These are phyloP conservation scores for Cutaneotrichosporon mucoides DNA, from an alignment of 1,284 basidiomycete genomes.

Conservation along the genomic window DNA sequence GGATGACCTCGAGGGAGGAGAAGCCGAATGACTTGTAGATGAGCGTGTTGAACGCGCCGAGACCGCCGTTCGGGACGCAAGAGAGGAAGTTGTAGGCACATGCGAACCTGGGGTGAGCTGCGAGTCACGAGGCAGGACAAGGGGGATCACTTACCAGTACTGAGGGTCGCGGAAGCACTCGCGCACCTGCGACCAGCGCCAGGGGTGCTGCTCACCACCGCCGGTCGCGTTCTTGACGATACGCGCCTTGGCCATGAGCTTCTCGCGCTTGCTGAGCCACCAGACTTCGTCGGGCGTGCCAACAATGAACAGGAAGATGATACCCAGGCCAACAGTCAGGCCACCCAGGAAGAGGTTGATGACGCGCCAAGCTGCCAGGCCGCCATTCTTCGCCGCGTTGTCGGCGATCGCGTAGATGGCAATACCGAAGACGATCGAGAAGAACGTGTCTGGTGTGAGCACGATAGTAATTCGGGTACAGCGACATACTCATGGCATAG, in stretches of 20 bases:
- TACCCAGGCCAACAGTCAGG: slow-evolving; percentile 18
- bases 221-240: slow-evolving; percentile 24
- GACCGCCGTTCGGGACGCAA: slow-evolving; percentile 31
- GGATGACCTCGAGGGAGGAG: slow-evolving; percentile 15
- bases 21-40: slow-evolving; percentile 27
- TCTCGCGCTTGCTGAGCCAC: slow-evolving; percentile 29
- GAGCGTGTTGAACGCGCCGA: slow-evolving; percentile 24
- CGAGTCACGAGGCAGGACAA: slow-evolving; percentile 17
- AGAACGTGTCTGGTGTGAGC: slow-evolving; percentile 16
- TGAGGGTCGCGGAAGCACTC: slow-evolving; percentile 32
- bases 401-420: slow-evolving; percentile 29
- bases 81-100: slow-evolving; percentile 20
- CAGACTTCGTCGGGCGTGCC: slow-evolving; percentile 31
- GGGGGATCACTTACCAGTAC: slow-evolving; percentile 18
- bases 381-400: slow-evolving; percentile 20
- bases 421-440: slow-evolving; percentile 13
- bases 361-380: slow-evolving; percentile 26
- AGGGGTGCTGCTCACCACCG: slow-evolving; percentile 25
- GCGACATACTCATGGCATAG: slow-evolving; percentile 26
- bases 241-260: slow-evolving; percentile 28
- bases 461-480: neutral
- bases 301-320: slow-evolving; percentile 16
- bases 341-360: slow-evolving; percentile 38
- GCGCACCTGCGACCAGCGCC: slow-evolving; percentile 28
- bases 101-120: slow-evolving; percentile 4